Percentiles rank a stretch among this genome's conserved stretches.
Evolutionary conservation across 345 rosid genomes (phyloP).

Genomic region (Turnera subulata): DNA sequence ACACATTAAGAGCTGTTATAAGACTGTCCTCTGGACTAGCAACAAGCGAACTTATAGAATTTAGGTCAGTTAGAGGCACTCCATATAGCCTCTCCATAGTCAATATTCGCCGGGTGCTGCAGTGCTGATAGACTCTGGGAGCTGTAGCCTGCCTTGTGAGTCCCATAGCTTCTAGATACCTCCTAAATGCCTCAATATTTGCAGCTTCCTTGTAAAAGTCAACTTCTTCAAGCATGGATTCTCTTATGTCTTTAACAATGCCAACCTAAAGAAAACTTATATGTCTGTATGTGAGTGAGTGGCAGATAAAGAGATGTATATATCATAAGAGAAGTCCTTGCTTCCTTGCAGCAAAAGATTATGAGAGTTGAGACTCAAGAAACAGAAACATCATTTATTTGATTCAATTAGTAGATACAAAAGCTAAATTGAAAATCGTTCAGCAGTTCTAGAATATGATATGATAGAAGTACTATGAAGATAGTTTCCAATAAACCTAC

Average conservation of each 20-base stretch:
- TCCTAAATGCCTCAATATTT: constrained; percentile 72
- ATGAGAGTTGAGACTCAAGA: too few species aligned
- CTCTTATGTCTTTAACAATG: constrained; percentile 83
- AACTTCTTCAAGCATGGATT: constrained; percentile 97
- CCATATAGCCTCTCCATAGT: constrained; percentile 99
- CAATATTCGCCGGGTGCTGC: constrained; percentile 75
- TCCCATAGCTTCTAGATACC: constrained; percentile 83
- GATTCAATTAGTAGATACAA: too few species aligned
- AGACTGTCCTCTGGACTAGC: constrained; percentile 84
- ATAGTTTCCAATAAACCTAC: too few species aligned
- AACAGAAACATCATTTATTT: too few species aligned
- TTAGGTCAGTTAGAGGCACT: constrained; percentile 94
- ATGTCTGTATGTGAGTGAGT: constrained; percentile 8
- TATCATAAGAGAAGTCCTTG: not conserved
- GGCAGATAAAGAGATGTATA: not conserved
- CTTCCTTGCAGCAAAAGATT: too few species aligned
- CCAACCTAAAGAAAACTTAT: constrained; percentile 76
- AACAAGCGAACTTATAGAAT: constrained; percentile 87
- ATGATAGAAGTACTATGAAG: too few species aligned
- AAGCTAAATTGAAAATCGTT: too few species aligned
- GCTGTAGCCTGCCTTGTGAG: constrained; percentile 91
- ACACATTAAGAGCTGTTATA: constrained; percentile 90
- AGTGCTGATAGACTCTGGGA: constrained; percentile 75
- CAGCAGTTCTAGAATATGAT: too few species aligned
- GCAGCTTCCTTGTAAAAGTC: constrained; percentile 87